These are phyloP conservation scores for Millerozyma acaciae DNA, from an alignment of 805 yeast species.

Conservation along the genomic window DNA sequence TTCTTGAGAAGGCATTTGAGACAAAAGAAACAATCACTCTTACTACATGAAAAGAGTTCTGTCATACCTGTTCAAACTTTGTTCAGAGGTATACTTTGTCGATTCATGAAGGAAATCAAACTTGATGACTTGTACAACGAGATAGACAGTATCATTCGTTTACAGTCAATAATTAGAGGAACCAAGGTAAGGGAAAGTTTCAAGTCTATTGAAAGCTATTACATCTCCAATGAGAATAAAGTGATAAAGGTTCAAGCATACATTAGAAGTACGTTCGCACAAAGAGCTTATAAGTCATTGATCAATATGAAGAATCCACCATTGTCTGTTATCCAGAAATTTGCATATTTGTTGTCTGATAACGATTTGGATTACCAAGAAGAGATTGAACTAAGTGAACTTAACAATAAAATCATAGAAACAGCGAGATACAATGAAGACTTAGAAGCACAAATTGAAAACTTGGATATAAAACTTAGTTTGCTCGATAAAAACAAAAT, in stretches of 20 bases:
- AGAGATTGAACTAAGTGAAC: constrained; percentile 63
- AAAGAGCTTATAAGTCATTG: constrained; percentile 69
- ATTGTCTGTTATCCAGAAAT: constrained; percentile 67
- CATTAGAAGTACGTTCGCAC: constrained; percentile 64
- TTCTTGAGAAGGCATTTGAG: constrained; percentile 27
- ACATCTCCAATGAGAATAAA: constrained; percentile 49
- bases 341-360: constrained; percentile 70
- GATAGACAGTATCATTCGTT: constrained; percentile 30
- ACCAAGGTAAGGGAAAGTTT: constrained; percentile 33
- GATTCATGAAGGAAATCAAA: constrained; percentile 53
- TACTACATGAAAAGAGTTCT: constrained; percentile 13
- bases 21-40: constrained; percentile 13
- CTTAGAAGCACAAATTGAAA: constrained; percentile 69
- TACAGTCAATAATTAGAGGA: constrained; percentile 61
- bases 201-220: constrained; percentile 39
- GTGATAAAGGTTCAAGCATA: constrained; percentile 72
- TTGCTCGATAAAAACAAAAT: constrained; percentile 76
- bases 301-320: constrained; percentile 74
- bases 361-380: constrained; percentile 71
- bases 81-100: constrained; percentile 58
- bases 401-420: constrained; percentile 65
- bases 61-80: constrained; percentile 51
- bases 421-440: constrained; percentile 68
- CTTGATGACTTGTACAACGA: constrained; percentile 51
- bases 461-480: constrained; percentile 73